Evolutionary conservation across 148 eudicot species (phyloP), one percentile per base, ranked within the genome.

Genomic region (Nepenthes gracilis): DNA sequence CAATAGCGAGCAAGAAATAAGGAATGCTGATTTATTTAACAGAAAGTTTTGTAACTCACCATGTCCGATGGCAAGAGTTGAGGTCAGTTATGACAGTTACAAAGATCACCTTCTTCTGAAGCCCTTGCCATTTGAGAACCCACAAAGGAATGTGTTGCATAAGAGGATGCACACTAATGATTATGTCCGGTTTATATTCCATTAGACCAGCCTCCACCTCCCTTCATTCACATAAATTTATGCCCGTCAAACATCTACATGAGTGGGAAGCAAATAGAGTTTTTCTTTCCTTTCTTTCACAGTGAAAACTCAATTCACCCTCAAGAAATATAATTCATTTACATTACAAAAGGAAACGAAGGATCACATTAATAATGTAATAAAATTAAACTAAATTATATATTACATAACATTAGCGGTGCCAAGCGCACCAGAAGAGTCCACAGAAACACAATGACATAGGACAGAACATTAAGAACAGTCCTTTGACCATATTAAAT

Each of bases 61-160:
- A 93, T 59, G 96, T 93, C 2, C 80, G 84, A 74, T 93, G 98
- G 77, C 98, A 93, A 49, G 98, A 86, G 59, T 80, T 86, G 67
- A 93, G 87, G 68, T 93, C 98, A 9, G 98, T 93, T 56, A 93
- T 93, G 54, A 93, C 96, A 0, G 98, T 88, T 12, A 88, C 98
- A 62, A 93, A 93, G 33, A 88, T 68, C 12, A 93, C 96, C 77
- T 88, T 93, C 75, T 88, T 88, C 63, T 88, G 95, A 37, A 93
- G 83, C 54, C 96, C 91, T 78, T 88, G 98, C 98, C 96, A 93
- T 70, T 88, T 93, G 36, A 93, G 95, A 67, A 93, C 98, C 98
- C 91, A 88, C 66, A 88, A 61, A 37, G 98, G 98, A 23, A 93
- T 88, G 63, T 93, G 98, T 73, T 93, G 98, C 96, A 88, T 93